Base-by-base conservation (phyloP, 1,284 basidiomycete genomes). In the Irpex rosettiformis region DNA sequence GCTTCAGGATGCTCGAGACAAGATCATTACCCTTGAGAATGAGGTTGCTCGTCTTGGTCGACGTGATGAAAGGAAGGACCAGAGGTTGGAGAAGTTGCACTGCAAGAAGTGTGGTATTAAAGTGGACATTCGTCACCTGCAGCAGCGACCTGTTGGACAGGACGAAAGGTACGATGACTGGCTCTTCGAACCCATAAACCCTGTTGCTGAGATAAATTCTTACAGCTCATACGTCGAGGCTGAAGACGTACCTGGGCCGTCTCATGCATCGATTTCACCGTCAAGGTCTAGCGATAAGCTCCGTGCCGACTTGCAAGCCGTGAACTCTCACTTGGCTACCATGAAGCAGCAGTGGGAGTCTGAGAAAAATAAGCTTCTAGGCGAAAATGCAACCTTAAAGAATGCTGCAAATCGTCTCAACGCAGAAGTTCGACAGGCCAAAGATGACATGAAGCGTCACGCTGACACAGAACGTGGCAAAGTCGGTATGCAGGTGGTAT, bases 301-400 rank as follows among this genome's bases (percentile, higher is more conserved):
- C 40, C 79, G 79, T 27, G 68, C 74, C 11, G 81, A 89, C 55
- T 68, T 91, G 30, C 78, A 77, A 55, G 73, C 77, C 8, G 82
- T 89, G 56, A 88, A 88, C 62, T 58, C 68, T 4, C 81, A 90
- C 58, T 76, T 91, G n/a, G 77, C 80, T 22, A 70, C 72, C 24
- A 81, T 91, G 76, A 86, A 82, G 72, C 76, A 75, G 28, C 75
- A 83, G 64, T 90, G 89, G 87, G 78, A 82, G n/a, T 76, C 80
- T 8, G 88, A 91, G 67, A 82, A 79, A 67, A 75, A 73, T 37
- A 74, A 78, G 57, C 75, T 91, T 6, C 67, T 87, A 27, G 86
- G 82, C 51, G 88, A 92, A 68, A 90, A 88, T 56, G 85, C 81
- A 6, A 79, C 81, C 28, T 78, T 92, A 25, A 84, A 88, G 66